phyloP scores from a whole-genome alignment of 1,284 basidiomycete species.

The Heterobasidion occidentale region DNA sequence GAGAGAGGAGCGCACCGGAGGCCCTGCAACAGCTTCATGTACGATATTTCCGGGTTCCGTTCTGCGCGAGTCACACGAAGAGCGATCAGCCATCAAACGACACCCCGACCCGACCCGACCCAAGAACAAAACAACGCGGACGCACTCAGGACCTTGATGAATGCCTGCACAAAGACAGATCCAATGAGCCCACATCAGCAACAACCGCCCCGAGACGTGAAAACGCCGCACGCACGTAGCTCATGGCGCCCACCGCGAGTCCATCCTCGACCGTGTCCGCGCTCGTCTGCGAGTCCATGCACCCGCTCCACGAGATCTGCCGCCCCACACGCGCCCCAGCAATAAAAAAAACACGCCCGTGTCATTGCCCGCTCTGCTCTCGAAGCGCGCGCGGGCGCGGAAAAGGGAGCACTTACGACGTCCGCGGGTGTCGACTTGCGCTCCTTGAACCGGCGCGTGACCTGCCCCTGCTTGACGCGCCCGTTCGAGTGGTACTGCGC shows the following conservation, averaged over 20 bases:
- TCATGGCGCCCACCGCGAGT: conserved; percentile 85
- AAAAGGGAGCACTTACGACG: conserved; percentile 29
- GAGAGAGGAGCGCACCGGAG: conserved; percentile 36
- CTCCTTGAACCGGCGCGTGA: conserved; percentile 26
- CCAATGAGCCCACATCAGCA: background rate
- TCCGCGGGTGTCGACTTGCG: conserved; percentile 38
- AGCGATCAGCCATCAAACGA: too few species aligned
- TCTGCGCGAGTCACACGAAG: conserved; percentile 21
- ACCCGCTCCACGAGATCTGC: conserved; percentile 79
- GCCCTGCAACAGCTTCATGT: conserved; percentile 63
- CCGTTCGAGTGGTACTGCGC: conserved; percentile 56
- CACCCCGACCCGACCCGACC: too few species aligned
- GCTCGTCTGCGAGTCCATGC: conserved; percentile 90
- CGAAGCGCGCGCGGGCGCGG: too few species aligned
- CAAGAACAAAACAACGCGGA: background rate
- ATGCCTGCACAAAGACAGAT: conserved; percentile 40
- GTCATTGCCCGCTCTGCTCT: background rate
- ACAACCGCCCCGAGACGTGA: background rate
- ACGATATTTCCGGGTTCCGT: conserved; percentile 61
- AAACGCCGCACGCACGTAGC: conserved; percentile 39
- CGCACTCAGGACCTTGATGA: conserved; percentile 52
- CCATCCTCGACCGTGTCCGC: conserved; percentile 84
- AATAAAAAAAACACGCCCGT: background rate
- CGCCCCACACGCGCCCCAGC: too few species aligned
- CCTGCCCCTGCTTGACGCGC: conserved; percentile 41